phyloP scores from a whole-genome alignment of 768 basidiomycete species.

The Boletellus emodensis region DNA sequence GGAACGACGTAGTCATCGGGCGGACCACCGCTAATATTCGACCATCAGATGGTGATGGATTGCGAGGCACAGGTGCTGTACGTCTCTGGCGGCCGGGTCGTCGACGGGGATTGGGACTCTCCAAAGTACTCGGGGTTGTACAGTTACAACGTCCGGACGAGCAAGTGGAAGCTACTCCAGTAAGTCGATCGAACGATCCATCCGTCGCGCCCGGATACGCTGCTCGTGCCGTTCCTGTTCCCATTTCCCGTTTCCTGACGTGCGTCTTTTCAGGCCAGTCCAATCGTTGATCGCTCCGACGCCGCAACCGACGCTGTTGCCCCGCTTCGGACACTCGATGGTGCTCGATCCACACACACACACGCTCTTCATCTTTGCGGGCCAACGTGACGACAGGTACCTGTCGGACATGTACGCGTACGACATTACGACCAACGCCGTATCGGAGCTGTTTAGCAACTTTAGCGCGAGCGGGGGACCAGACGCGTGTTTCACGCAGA shows the following conservation, averaged over 20 bases:
- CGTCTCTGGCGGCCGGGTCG: conserved; percentile 70
- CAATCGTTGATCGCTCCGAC: conserved; percentile 12
- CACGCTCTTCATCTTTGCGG: conserved; percentile 69
- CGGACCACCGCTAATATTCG: conserved; percentile 71
- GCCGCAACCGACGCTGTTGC: conserved; percentile 44
- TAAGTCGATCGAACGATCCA: conserved; percentile 32
- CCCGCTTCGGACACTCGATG: conserved; percentile 80
- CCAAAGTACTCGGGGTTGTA: conserved; percentile 69
- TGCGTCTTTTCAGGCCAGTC: conserved; percentile 16
- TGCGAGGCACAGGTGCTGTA: conserved; percentile 67
- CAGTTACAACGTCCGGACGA: conserved; percentile 61
- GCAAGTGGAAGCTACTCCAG: conserved; percentile 68
- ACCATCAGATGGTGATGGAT: conserved; percentile 81
- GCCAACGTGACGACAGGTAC: conserved; percentile 62
- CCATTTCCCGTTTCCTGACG: too few relatives aligned
- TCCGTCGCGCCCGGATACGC: not conserved
- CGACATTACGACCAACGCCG: conserved; percentile 54
- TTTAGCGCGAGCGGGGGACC: conserved; percentile 62
- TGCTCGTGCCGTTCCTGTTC: not conserved
- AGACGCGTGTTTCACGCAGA: conserved; percentile 68
- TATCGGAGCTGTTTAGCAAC: conserved; percentile 60
- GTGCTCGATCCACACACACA: conserved; percentile 58
- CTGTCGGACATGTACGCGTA: conserved; percentile 76
- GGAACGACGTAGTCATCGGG: conserved; percentile 44
- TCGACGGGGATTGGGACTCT: conserved; percentile 59